Base-by-base conservation (phyloP, 257 asterid species). In the Cruciata laevipes region DNA sequence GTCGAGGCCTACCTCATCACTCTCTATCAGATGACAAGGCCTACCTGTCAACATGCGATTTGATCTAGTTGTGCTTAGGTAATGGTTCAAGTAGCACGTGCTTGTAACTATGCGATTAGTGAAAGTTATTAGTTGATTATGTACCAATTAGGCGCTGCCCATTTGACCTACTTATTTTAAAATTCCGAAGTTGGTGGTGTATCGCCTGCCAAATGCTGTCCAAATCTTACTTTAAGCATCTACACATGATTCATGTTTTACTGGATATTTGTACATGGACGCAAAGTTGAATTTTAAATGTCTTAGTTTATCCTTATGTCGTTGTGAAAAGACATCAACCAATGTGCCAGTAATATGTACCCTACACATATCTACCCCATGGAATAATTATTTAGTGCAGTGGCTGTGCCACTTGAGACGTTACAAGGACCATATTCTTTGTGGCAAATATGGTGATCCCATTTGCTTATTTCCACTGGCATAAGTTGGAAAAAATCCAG, bases 1-100 rank as follows among this genome's bases (percentile, higher is more conserved):
- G 35, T 58, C 4, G 37, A 58, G 63, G n/a, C n/a, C n/a, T n/a
- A 14, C 30, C 64, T 59, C 38, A 59, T 59, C 17, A 57, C 63
- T 10, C 20, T 59, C 3, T 5, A 59, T 59, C 64, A 16, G 38
- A 59, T 25, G 38, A 59, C n/a, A n/a, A n/a, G n/a, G n/a, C n/a
- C n/a, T n/a, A n/a, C n/a, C n/a, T n/a, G n/a, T n/a, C n/a, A n/a
- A n/a, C n/a, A n/a, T n/a, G n/a, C n/a, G n/a, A n/a, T n/a, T n/a
- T n/a, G 37, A 59, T 59, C 30, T 13, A 59, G 20, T 6, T 16
- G 7, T 27, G 21, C n/a, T 31, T 27, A 6, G 20, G 40, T 59
- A 17, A 12, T 30, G 32, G 64, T 27, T 59, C 17, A 27, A 58
- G 20, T 59, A 18, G 6, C 38, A 59, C 5, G 21, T 59, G 64